Evolutionary conservation across 257 asterid species (phyloP), one percentile per base, ranked within the genome.

Genomic region (Penstemon barbatus): DNA sequence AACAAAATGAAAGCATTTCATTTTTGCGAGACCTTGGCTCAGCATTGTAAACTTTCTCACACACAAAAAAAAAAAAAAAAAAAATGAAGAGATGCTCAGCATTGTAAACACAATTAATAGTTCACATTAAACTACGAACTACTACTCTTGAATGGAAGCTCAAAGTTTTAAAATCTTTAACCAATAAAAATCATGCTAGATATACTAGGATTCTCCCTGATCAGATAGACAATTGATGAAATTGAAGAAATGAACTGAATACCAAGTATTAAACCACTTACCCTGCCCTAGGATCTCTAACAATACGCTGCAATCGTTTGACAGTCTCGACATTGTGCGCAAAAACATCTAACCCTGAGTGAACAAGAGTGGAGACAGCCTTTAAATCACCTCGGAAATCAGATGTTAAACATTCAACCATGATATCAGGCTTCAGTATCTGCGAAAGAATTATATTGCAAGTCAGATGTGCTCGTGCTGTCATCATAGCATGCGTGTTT

Each of bases 201-300:
- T 61, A 42, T 8, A 49, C 61, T 19, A 18, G 53, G 64, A 7
- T 25, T 46, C 40, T 36, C 49, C 18, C 38, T n/a, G 45, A 43
- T 61, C 48, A 37, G 46, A 39, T 4, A 46, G 11, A 10, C 68
- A 38, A 33, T 38, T 13, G 42, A 4, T 15, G 12, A 64, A 42
- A 71, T 38, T 62, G 49, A 48, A 19, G 48, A 65, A 69, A 70
- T 52, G 25, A 61, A 65, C 45, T 13, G 56, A 48, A 54, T 46
- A 54, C 54, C 68, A 61, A 9, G 25, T 13, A 56, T 0, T 57
- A n/a, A 69, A 67, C 71, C 66, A 76, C 92, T 80, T 74, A 90
- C 99, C 97, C 96, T 61, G 99, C 97, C 75, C 96, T 86, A 42
- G 97, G 97, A 83, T 91, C 97, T 78, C 99, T 87, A 68, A 94